A percentile compares a stretch with the other conserved stretches of the same genome.
Evolutionary conservation across 225 moss, liverwort and hornwort species (phyloP).

Genomic region (Ulota crispa): DNA sequence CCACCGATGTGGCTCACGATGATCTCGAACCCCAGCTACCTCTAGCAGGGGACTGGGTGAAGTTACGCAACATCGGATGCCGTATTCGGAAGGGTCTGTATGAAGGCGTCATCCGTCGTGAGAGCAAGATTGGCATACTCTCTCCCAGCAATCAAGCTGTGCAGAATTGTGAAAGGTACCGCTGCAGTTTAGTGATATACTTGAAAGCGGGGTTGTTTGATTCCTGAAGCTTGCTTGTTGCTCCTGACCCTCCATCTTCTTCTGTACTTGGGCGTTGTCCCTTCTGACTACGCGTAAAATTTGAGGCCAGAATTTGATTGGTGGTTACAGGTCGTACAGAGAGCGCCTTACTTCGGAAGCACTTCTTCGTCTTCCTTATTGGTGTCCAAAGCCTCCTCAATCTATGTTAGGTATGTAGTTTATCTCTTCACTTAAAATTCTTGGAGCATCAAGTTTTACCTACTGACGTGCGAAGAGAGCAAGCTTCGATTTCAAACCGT

Average conservation of each 20-base stretch:
- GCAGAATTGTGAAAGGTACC: conserved; percentile 75
- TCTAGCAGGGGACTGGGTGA: conserved; percentile 83
- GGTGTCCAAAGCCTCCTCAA: conserved; percentile 68
- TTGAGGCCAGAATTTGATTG: conserved; percentile 15
- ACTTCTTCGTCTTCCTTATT: conserved; percentile 77
- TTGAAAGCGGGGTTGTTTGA: conserved; percentile 8
- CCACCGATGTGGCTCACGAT: conserved; percentile 51
- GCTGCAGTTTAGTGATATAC: conserved; percentile 9
- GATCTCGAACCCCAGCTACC: conserved; percentile 52
- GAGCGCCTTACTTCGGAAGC: conserved; percentile 61
- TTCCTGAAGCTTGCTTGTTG: conserved; percentile 1
- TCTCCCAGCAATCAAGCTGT: conserved; percentile 57
- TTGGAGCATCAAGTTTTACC: background rate
- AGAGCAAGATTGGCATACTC: conserved; percentile 87
- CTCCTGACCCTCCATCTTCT: background rate
- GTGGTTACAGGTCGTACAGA: conserved; percentile 59
- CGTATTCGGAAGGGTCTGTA: conserved; percentile 56
- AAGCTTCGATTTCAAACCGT: conserved; percentile 1
- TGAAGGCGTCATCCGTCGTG: conserved; percentile 61
- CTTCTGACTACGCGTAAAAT: background rate
- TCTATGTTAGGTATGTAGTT: conserved; percentile 75
- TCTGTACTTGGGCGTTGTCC: conserved; percentile 4
- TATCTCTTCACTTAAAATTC: conserved; percentile 5
- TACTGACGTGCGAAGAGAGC: conserved; percentile 7
- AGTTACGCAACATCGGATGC: conserved; percentile 79